Base-by-base conservation (phyloP, 2,329 filamentous ascomycete genomes). In the Diaporthe ilicicola region DNA sequence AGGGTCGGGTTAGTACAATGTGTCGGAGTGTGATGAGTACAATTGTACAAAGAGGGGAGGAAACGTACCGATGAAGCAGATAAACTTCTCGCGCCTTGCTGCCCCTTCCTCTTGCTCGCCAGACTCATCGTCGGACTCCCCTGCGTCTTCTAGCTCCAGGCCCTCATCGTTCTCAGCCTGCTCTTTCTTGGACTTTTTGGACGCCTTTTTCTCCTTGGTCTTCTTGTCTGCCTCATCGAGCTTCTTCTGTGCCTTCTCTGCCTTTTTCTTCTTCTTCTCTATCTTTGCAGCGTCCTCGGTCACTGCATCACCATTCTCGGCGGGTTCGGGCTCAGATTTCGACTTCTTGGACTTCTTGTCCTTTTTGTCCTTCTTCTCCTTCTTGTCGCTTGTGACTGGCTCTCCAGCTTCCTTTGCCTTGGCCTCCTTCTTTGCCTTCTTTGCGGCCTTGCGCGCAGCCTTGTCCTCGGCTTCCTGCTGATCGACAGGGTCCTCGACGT, bases 61-160 rank as follows among this genome's bases (percentile, higher is more conserved):
- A 55, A 34, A 78, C 83, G 27, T 82, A 90, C 89, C 92, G 74
- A 95, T 90, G 82, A 96, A 96, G 76, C 92, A 89, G 72, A 94
- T 94, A 84, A 94, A 94, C 62, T 77, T 77, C 10, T 68, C 72
- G 17, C 68, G 72, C 54, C 74, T 73, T 66, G 44, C 67, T 19
- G 15, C 59, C 42, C 55, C 64, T 17, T 27, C 62, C 24, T 72
- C 64, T 17, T 42, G 50, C 50, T 64, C 62, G 2, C 55, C 69
- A 34, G 50, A 54, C 51, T 66, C 69, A 1, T 67, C 61, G 27
- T 51, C 67, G 68, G 65, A 73, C 37, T 76, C 74, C 32, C 68
- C 69, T 4, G 74, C 61, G 7, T 74, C 73, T 10, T 75, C 71
- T 12, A 74, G 71, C 24, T 73, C 59, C 27, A 74, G 76, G 51